These are phyloP conservation scores for Teratosphaeria viscida DNA, from an alignment of 2,329 filamentous ascomycete species.

Conservation along the genomic window DNA sequence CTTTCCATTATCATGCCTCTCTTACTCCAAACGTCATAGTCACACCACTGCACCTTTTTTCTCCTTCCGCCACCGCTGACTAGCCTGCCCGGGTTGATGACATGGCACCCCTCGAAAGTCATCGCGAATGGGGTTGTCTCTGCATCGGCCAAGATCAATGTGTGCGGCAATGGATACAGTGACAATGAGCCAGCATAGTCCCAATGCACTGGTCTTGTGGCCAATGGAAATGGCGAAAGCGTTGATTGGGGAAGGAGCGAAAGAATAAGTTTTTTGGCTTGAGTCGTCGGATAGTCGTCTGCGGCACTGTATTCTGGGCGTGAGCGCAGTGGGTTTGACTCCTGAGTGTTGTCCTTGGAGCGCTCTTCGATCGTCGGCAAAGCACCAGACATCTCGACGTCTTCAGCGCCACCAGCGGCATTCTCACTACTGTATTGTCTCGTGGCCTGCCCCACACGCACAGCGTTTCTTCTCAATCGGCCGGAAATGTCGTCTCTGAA, in stretches of 20 bases:
- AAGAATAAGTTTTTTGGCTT: slow-evolving; percentile 56
- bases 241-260: slow-evolving; percentile 86
- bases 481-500: slow-evolving; percentile 79
- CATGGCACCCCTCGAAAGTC: slow-evolving; percentile 90
- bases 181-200: slow-evolving; percentile 65
- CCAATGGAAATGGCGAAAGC: slow-evolving; percentile 75
- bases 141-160: slow-evolving; percentile 71
- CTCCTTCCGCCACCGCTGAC: slow-evolving; percentile 50
- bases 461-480: slow-evolving; percentile 63
- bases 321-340: slow-evolving; percentile 5
- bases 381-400: slow-evolving; percentile 21
- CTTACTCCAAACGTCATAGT: slow-evolving; percentile 62
- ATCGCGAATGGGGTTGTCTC: slow-evolving; percentile 74
- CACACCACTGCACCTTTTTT: slow-evolving; percentile 65
- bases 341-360: slow-evolving; percentile 6
- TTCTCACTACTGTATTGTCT: slow-evolving; percentile 20
- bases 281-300: slow-evolving; percentile 11
- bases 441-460: slow-evolving; percentile 52
- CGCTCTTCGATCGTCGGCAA: slow-evolving; percentile 14
- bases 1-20: slow-evolving; percentile 54
- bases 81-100: slow-evolving; percentile 81
- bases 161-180: slow-evolving; percentile 79
- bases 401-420: slow-evolving; percentile 18
- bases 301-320: neutral
- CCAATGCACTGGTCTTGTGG: slow-evolving; percentile 76